Evolutionary conservation across 768 basidiomycete genomes (phyloP), one percentile per base, ranked within the genome.

Genomic region (Cystofilobasidium ferigula): DNA sequence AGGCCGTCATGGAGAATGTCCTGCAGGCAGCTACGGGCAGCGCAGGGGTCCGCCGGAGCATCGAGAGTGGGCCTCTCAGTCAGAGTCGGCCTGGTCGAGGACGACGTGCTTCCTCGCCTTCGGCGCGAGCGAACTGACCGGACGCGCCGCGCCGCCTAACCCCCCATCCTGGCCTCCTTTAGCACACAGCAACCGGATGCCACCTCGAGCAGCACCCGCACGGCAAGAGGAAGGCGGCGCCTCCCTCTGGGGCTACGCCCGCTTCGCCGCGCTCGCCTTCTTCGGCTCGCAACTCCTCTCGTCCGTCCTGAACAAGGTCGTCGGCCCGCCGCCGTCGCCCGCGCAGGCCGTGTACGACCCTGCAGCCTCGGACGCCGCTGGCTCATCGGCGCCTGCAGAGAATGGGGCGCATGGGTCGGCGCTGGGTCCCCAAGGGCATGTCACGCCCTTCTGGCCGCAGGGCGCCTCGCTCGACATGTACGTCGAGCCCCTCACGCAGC

Each of bases 81-180:
- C n/a, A n/a, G n/a, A n/a, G n/a, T 16, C 47, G 18, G 56, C 54
- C 24, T 24, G 42, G 7, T 42, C 57, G 34, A 30, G 56, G 28
- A 22, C 57, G 40, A 58, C 28, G 1, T 34, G 57, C 28, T 18
- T 57, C 18, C 24, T 58, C 30, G 30, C 56, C 4, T 40, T 26
- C 10, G n/a, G 34, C 32, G 54, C 57, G 42, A 63, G 62, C 62
- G 42, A 22, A 26, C n/a, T n/a, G n/a, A n/a, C n/a, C n/a, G n/a
- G n/a, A n/a, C n/a, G n/a, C n/a, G n/a, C 38, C 9, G 16, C 38
- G 38, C 38, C 38, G 16, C 8, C 38, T 40, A 40, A 8, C 9
- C 16, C 38, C 38, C 38, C 9, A 40, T 28, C 40, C 26, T 14
- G 20, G 8, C 18, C 30, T 43, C 9, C 35, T 8, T n/a, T 24